Percentiles rank a stretch among this genome's conserved stretches.
phyloP scores from a whole-genome alignment of 805 yeast genomes.

The Ogataea nonfermentans region DNA sequence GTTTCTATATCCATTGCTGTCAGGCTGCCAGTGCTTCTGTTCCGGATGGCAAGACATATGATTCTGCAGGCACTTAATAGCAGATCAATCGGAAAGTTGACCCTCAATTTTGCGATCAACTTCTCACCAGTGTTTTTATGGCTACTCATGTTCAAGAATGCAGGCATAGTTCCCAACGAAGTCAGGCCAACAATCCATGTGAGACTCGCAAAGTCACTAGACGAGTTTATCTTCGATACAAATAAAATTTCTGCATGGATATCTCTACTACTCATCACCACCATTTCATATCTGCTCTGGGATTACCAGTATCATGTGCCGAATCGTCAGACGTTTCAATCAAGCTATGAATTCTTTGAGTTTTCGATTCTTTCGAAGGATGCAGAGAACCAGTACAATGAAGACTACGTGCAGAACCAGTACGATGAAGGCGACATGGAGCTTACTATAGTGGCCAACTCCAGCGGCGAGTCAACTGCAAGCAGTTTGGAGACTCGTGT shows the following conservation, averaged over 20 bases:
- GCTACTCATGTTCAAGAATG: constrained; percentile 57
- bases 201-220: constrained; percentile 44
- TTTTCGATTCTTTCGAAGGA: constrained; percentile 6
- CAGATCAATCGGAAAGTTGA: constrained; percentile 31
- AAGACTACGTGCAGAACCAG: constrained; percentile 6
- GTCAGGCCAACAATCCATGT: constrained; percentile 55
- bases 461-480: constrained; percentile 1
- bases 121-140: constrained; percentile 54
- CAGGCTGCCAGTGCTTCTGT: constrained; percentile 14
- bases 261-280: constrained; percentile 13
- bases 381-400: constrained; percentile 9
- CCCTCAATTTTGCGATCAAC: constrained; percentile 45
- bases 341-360: not conserved
- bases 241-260: constrained; percentile 23
- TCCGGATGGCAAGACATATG: constrained; percentile 16
- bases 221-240: constrained; percentile 37
- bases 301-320: constrained; percentile 14
- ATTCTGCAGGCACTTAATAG: constrained; percentile 20
- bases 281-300: constrained; percentile 22
- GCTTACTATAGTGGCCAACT: constrained; percentile 1
- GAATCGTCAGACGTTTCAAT: not conserved
- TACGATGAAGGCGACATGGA: constrained; percentile 3
- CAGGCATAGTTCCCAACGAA: constrained; percentile 52
- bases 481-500: constrained; percentile 1
- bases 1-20: constrained; percentile 7